Percentiles rank a stretch among this genome's conserved stretches.
Evolutionary conservation across 805 yeast genomes (phyloP).

Genomic region (Komagataella pseudopastoris): DNA sequence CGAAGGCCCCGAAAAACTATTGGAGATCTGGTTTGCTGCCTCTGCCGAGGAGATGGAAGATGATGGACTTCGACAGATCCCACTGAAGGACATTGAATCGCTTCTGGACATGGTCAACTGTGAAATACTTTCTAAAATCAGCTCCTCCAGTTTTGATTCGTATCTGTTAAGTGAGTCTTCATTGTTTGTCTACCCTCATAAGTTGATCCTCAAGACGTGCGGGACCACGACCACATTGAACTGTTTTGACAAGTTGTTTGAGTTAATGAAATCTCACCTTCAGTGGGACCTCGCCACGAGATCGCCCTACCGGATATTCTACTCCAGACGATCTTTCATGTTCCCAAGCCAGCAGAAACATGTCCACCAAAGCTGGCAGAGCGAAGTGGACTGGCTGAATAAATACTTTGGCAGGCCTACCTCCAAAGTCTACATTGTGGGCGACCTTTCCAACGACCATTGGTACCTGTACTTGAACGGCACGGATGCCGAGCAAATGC

Average conservation of each 20-base stretch:
- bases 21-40: slow-evolving; percentile 81
- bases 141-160: slow-evolving; percentile 58
- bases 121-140: slow-evolving; percentile 71
- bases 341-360: slow-evolving; percentile 76
- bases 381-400: slow-evolving; percentile 63
- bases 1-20: slow-evolving; percentile 92
- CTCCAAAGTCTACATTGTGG: slow-evolving; percentile 59
- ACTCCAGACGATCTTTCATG: slow-evolving; percentile 86
- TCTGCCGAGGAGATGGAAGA: slow-evolving; percentile 19
- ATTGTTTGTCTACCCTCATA: slow-evolving; percentile 78
- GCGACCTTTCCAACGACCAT: slow-evolving; percentile 68
- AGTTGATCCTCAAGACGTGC: slow-evolving; percentile 81
- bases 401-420: slow-evolving; percentile 46
- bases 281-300: slow-evolving; percentile 21
- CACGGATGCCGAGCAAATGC: slow-evolving; percentile 3
- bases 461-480: slow-evolving; percentile 82
- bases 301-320: slow-evolving; percentile 52
- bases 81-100: slow-evolving; percentile 53
- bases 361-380: slow-evolving; percentile 76
- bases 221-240: slow-evolving; percentile 88
- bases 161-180: slow-evolving; percentile 83
- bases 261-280: slow-evolving; percentile 27
- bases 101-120: slow-evolving; percentile 77
- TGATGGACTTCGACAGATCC: slow-evolving; percentile 49
- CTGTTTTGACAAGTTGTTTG: slow-evolving; percentile 56